Evolutionary conservation across 306 rosid species (phyloP).

Genomic region (Quercus gilva): DNA sequence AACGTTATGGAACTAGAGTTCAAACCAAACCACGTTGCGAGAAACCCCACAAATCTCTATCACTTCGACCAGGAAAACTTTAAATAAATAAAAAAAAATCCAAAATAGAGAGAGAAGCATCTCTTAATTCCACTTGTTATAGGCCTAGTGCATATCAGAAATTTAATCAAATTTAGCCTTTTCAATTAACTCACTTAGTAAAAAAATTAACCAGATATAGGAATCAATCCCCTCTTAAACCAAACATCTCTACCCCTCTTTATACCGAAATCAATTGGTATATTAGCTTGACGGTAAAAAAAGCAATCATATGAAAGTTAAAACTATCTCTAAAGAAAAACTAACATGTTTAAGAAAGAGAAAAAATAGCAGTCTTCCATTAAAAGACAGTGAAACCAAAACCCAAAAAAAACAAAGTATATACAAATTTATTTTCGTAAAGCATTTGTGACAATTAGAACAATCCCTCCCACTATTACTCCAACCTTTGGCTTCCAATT

Average conservation of each 20-base stretch:
- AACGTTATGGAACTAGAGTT: not conserved
- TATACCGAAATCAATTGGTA: too few species aligned
- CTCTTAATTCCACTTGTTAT: not conserved
- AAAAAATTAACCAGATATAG: too few species aligned
- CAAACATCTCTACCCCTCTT: too few species aligned
- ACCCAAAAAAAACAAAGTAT: not conserved
- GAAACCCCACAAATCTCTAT: not conserved
- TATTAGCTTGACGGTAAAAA: too few species aligned
- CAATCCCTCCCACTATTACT: not conserved
- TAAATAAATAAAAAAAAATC: not conserved
- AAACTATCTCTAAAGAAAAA: not conserved
- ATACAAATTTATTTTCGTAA: not conserved
- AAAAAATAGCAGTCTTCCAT: not conserved
- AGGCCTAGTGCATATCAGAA: not conserved
- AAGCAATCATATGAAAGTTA: too few species aligned
- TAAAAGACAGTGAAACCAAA: not conserved
- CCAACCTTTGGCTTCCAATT: conserved; percentile 20
- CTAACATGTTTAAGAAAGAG: not conserved
- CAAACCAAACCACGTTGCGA: not conserved
- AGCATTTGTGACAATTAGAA: not conserved
- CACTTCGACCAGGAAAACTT: too few species aligned
- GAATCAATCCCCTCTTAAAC: not conserved
- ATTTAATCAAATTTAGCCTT: not conserved
- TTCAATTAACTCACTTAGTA: not conserved
- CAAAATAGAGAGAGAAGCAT: not conserved